Evolutionary conservation across 306 rosid genomes (phyloP).

Genomic region (Erythrophleum fordii): DNA sequence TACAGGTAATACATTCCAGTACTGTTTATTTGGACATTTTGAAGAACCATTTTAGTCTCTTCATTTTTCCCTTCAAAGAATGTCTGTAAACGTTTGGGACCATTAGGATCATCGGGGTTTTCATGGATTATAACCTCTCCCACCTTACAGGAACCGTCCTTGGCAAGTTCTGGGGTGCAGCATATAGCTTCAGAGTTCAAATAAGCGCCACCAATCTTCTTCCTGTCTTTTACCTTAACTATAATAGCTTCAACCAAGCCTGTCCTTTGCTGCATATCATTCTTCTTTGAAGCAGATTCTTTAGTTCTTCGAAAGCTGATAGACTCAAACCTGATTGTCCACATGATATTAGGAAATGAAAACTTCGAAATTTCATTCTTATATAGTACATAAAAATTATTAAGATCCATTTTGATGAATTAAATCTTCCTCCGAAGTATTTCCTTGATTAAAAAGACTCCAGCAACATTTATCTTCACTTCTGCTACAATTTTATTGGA

Average conservation of each 20-base stretch:
- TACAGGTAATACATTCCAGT: constrained; percentile 79
- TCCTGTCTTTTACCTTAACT: constrained; percentile 64
- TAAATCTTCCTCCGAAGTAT: constrained; percentile 4
- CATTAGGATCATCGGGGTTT: constrained; percentile 50
- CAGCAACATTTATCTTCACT: constrained; percentile 2
- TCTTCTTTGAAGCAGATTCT: constrained; percentile 59
- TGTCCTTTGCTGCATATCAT: constrained; percentile 72
- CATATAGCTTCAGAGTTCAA: constrained; percentile 70
- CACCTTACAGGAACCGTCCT: constrained; percentile 68
- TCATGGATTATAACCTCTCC: constrained; percentile 76
- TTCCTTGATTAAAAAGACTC: not conserved
- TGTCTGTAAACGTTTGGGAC: constrained; percentile 67
- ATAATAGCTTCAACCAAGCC: constrained; percentile 76
- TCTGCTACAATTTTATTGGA: constrained; percentile 13
- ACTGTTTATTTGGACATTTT: constrained; percentile 58
- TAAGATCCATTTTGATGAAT: constrained; percentile 6
- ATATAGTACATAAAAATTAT: constrained; percentile 1
- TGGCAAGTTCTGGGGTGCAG: constrained; percentile 74
- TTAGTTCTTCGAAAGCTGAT: constrained; percentile 62
- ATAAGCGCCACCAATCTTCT: constrained; percentile 67
- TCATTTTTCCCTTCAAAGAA: constrained; percentile 67
- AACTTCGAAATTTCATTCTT: constrained; percentile 21
- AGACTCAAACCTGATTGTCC: constrained; percentile 66
- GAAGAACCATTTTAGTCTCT: constrained; percentile 63
- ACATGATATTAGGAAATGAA: constrained; percentile 34